phyloP scores from a whole-genome alignment of 1,139 yeast genomes.

The Taiozyma sp. region DNA sequence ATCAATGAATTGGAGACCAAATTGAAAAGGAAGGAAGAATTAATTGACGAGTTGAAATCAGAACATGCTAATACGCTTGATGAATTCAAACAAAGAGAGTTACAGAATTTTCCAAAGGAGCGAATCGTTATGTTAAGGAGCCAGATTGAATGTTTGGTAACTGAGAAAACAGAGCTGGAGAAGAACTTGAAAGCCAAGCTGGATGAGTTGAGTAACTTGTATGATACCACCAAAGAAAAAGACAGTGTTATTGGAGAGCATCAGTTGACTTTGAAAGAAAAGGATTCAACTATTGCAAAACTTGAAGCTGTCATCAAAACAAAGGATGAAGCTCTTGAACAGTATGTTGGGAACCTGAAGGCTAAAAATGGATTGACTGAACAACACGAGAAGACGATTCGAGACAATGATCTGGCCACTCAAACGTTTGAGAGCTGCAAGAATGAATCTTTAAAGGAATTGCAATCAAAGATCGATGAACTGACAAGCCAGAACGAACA shows the following conservation, averaged over 20 bases:
- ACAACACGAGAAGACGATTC: not conserved
- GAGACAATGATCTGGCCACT: constrained; percentile 4
- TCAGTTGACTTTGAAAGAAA: not conserved
- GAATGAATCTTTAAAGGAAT: not conserved
- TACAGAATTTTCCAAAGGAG: not conserved
- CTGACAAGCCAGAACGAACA: constrained; percentile 25
- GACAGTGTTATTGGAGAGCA: constrained; percentile 5
- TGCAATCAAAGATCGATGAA: constrained; percentile 1
- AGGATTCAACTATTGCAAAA: constrained; percentile 7
- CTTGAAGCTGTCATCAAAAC: constrained; percentile 3
- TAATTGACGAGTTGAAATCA: not conserved
- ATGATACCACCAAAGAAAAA: constrained; percentile 19
- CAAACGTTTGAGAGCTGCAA: not conserved
- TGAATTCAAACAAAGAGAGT: not conserved
- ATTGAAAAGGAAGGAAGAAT: not conserved
- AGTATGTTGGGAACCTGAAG: not conserved
- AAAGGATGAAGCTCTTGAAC: not conserved
- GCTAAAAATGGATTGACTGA: not conserved
- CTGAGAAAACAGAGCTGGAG: not conserved
- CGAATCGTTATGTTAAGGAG: not conserved
- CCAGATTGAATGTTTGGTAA: not conserved
- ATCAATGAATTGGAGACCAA: not conserved
- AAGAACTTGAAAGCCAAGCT: not conserved
- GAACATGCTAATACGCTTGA: not conserved
- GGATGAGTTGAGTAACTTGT: constrained; percentile 19